Base-by-base conservation (phyloP, 148 eudicot species). In the Fagopyrum esculentum region DNA sequence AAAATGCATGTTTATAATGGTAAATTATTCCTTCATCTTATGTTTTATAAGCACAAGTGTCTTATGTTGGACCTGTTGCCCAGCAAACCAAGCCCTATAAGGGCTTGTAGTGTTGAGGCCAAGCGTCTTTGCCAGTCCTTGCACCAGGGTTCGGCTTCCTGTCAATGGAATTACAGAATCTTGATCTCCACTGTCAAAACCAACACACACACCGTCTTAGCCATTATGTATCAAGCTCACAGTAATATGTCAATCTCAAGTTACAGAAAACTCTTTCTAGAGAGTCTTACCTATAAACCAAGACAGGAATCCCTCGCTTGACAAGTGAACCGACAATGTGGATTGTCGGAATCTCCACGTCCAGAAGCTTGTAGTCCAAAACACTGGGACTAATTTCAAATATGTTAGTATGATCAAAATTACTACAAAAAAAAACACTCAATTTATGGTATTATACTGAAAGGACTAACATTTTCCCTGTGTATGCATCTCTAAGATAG, bases 81-180 rank as follows among this genome's bases (percentile, higher is more conserved):
- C 89, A 1, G 86, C 78, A 3, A 90, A 75, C 97, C 97, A 90
- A 72, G 78, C 72, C 17, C 83, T 78, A 73, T 92, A 92, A 2
- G 90, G 83, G 75, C 73, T 81, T 4, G 95, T 84, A 6, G 89
- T 81, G 43, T 81, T 87, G 45, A 92, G 50, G 1, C 81, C 82
- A 54, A 90, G 10, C 16, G 82, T 83, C 48, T 78, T 85, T 13
- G 93, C 95, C 70, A 92, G 72, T 48, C 74, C 79, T 29, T 84
- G 80, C 10, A 90, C 83, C 44, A 90, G 76, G 47, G 15, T 49
- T 5, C 97, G 81, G 1, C 88, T 82, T 70, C 91, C 89, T 0
- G 69, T 83, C 12, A 92, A 76, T 9, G 97, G 95, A 19, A 90
- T 12, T 19, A 85, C 87, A 5, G 97, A 81, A 83, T 90, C 97